These are phyloP conservation scores for Plasmodium chabaudi DNA, from an alignment of 169 alveolate species.

Conservation along the genomic window DNA sequence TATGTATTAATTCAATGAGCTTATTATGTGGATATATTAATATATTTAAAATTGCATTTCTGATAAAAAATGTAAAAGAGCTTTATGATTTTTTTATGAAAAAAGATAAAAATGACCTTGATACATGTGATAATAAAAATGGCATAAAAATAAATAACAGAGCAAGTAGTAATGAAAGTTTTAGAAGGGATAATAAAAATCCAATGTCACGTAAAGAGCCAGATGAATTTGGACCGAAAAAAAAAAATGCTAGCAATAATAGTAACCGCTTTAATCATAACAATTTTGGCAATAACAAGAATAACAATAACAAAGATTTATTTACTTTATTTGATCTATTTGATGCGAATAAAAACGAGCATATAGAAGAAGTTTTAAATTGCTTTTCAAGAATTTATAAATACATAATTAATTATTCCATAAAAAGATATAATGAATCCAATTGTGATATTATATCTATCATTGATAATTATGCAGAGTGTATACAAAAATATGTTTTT, in stretches of 20 bases:
- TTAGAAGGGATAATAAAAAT: not conserved
- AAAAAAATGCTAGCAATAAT: not conserved
- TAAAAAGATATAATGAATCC: slow-evolving; percentile 19
- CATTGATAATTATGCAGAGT: slow-evolving; percentile 57
- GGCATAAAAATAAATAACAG: not conserved
- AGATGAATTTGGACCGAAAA: not conserved
- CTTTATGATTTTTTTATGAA: slow-evolving; percentile 33
- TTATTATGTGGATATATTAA: slow-evolving; percentile 50
- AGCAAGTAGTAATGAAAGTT: not conserved
- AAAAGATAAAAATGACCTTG: not conserved
- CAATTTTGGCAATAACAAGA: not conserved
- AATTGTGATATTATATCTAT: slow-evolving; percentile 32
- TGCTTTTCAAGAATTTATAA: slow-evolving; percentile 24
- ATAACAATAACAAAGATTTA: not conserved
- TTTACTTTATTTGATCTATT: slow-evolving; percentile 43
- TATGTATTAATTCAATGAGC: slow-evolving; percentile 57
- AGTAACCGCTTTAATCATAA: too few species aligned
- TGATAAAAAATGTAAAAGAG: slow-evolving; percentile 29
- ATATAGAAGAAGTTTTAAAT: slow-evolving; percentile 33
- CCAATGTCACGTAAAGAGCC: not conserved
- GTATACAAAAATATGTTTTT: slow-evolving; percentile 58
- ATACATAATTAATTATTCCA: slow-evolving; percentile 36
- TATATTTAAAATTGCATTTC: slow-evolving; percentile 45
- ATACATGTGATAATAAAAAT: not conserved
- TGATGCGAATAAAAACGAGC: slow-evolving; percentile 9